A percentile compares a stretch with the other conserved stretches of the same genome.
Conservation (phyloP, 305 asterid species). For the Fraxinus sp. region DNA sequence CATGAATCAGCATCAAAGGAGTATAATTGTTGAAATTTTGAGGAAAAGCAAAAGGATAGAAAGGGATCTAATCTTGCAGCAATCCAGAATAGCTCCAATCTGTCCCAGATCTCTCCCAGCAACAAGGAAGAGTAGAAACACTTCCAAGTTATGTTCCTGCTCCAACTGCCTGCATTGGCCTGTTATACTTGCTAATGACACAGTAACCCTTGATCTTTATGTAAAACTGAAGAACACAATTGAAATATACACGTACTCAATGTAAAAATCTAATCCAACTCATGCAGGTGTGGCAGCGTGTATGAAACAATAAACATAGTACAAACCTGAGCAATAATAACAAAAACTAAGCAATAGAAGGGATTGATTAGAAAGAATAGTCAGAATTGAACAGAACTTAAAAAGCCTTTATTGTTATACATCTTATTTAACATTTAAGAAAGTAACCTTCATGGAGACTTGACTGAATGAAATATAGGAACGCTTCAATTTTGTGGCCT, state of each 20-base stretch:
- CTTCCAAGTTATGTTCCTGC: background rate
- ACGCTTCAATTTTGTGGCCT: conserved; percentile 52
- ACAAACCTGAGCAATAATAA: background rate
- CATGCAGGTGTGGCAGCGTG: background rate
- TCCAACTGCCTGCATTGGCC: background rate
- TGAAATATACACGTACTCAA: background rate
- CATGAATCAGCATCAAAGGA: background rate
- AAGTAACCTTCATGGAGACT: background rate
- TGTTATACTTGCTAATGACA: background rate
- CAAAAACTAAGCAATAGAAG: background rate
- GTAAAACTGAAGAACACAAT: background rate
- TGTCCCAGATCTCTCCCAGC: background rate
- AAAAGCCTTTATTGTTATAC: background rate
- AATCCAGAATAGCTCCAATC: background rate
- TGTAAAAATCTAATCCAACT: background rate
- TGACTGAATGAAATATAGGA: conserved; percentile 21
- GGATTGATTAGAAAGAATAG: background rate
- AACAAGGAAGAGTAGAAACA: background rate
- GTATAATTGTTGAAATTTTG: background rate
- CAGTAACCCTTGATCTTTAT: background rate
- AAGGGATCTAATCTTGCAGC: background rate
- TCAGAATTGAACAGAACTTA: background rate
- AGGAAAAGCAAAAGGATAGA: background rate
- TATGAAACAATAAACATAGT: background rate
- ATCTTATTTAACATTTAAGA: background rate